phyloP scores from a whole-genome alignment of 2,329 filamentous ascomycete species.

The Aureobasidium leucospermi region DNA sequence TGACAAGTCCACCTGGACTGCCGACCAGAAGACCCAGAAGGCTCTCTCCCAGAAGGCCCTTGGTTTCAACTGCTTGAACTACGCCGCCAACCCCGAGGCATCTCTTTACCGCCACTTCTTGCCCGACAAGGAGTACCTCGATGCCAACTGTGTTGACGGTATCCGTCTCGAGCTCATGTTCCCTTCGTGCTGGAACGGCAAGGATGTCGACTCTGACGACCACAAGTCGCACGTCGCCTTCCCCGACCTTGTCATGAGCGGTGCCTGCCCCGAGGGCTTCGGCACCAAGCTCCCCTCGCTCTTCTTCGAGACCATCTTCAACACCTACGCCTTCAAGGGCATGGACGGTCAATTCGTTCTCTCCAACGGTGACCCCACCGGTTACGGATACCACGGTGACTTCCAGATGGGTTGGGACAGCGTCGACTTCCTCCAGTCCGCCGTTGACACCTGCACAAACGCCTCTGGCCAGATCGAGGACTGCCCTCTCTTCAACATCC shows the following conservation, averaged over 20 bases:
- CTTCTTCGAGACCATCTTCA: slow-evolving; percentile 81
- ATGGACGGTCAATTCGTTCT: slow-evolving; percentile 64
- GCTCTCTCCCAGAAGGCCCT: slow-evolving; percentile 72
- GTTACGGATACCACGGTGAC: slow-evolving; percentile 70
- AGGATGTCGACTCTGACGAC: slow-evolving; percentile 47
- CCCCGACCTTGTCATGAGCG: slow-evolving; percentile 67
- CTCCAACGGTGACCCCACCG: slow-evolving; percentile 69
- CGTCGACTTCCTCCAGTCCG: slow-evolving; percentile 57
- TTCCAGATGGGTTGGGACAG: slow-evolving; percentile 73
- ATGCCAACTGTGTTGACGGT: slow-evolving; percentile 74
- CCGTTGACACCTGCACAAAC: slow-evolving; percentile 70
- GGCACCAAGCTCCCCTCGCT: slow-evolving; percentile 63
- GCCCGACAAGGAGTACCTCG: slow-evolving; percentile 71
- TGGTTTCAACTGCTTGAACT: slow-evolving; percentile 95
- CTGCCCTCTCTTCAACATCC: slow-evolving; percentile 68
- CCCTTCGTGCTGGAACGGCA: slow-evolving; percentile 81
- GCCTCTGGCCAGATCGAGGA: slow-evolving; percentile 60
- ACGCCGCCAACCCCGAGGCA: slow-evolving; percentile 56
- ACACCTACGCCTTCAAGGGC: slow-evolving; percentile 58
- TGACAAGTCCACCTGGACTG: slow-evolving; percentile 63
- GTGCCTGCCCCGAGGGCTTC: slow-evolving; percentile 64
- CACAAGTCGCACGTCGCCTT: slow-evolving; percentile 67
- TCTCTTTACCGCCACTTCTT: slow-evolving; percentile 76
- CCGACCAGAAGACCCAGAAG: slow-evolving; percentile 58
- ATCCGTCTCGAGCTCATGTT: slow-evolving; percentile 80